Evolutionary conservation across 441 rosid species (phyloP).

Genomic region (Breynia disticha): DNA sequence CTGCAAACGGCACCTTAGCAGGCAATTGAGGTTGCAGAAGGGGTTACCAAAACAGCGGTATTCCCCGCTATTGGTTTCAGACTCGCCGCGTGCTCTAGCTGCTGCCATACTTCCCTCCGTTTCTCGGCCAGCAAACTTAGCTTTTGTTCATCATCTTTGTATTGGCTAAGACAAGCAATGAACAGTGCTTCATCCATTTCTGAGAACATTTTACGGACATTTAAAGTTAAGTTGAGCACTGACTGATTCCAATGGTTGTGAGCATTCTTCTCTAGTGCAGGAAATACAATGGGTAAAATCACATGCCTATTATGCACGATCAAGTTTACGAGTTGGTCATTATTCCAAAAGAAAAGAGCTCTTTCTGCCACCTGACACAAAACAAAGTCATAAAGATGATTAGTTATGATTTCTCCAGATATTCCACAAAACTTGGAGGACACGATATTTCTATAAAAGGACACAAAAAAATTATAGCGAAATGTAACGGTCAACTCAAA

Average conservation of each 20-base stretch:
- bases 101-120: constrained; percentile 63
- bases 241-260: constrained; percentile 80
- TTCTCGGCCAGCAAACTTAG: constrained; percentile 35
- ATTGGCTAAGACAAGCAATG: constrained; percentile 54
- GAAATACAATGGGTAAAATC: constrained; percentile 59
- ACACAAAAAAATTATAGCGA: too few species aligned
- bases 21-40: constrained; percentile 50
- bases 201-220: constrained; percentile 63
- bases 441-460: too few species aligned
- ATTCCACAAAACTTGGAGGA: too few species aligned
- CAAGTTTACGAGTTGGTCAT: constrained; percentile 72
- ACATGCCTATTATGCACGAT: constrained; percentile 59
- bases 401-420: too few species aligned
- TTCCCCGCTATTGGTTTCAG: constrained; percentile 59
- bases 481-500: too few species aligned
- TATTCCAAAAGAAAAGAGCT: constrained; percentile 86
- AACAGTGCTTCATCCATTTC: constrained; percentile 81
- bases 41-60: constrained; percentile 62
- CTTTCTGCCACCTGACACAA: constrained; percentile 80
- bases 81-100: constrained; percentile 56
- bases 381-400: not conserved
- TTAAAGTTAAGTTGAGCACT: constrained; percentile 59
- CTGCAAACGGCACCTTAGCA: constrained; percentile 28
- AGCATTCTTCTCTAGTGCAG: constrained; percentile 64
- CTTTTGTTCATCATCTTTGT: constrained; percentile 54